Conservation (phyloP, 2,329 filamentous ascomycete genomes). For the Zymoseptoria brevis region DNA sequence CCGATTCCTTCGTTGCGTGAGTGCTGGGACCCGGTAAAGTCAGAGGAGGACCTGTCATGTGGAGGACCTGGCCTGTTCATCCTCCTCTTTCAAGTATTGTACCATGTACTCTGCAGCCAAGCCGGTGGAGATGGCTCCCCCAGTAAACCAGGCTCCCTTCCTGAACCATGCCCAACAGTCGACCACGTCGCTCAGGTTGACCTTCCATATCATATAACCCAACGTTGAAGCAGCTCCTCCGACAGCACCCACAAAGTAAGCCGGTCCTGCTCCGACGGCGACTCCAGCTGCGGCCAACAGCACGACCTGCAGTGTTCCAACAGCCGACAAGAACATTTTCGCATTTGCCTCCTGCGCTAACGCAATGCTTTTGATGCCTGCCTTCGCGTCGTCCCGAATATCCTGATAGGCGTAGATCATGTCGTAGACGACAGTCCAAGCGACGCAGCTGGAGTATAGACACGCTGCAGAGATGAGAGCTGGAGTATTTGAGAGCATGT, state of each 20-base stretch:
- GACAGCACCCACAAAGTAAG: slow-evolving; percentile 52
- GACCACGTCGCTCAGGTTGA: slow-evolving; percentile 48
- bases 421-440: slow-evolving; percentile 84
- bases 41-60: neutral
- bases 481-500: slow-evolving; percentile 56
- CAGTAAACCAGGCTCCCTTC: slow-evolving; percentile 54
- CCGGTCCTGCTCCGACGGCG: slow-evolving; percentile 50
- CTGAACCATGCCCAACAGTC: slow-evolving; percentile 60
- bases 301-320: slow-evolving; percentile 61
- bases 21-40: too few species aligned
- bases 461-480: slow-evolving; percentile 59
- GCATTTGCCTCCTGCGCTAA: slow-evolving; percentile 70
- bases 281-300: slow-evolving; percentile 63
- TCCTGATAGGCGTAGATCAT: slow-evolving; percentile 95
- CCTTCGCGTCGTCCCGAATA: slow-evolving; percentile 75
- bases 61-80: neutral
- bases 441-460: slow-evolving; percentile 69
- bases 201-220: slow-evolving; percentile 52
- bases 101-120: slow-evolving; percentile 46
- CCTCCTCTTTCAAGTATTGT: slow-evolving; percentile 7
- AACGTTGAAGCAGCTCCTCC: slow-evolving; percentile 49
- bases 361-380: slow-evolving; percentile 82
- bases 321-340: slow-evolving; percentile 63
- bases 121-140: slow-evolving; percentile 50
- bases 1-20: neutral